These are phyloP conservation scores for Sporopachydermia quercuum DNA, from an alignment of 805 yeast species.

Conservation along the genomic window DNA sequence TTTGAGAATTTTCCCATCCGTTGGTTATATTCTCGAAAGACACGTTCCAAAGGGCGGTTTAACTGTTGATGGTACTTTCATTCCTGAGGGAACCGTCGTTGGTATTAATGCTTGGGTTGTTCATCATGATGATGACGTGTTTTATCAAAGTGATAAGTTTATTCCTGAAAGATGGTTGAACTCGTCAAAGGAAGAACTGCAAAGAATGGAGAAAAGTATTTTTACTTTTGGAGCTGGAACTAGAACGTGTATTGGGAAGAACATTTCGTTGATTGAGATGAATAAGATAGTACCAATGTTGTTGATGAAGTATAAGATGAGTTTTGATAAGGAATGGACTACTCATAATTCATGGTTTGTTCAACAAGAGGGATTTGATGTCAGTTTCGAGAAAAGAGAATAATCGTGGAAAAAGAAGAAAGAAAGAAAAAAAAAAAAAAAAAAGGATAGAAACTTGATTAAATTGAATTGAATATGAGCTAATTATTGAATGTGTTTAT, in stretches of 20 bases:
- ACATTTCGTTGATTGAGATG: conserved; percentile 52
- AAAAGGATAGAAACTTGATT: too few relatives aligned
- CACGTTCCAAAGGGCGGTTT: conserved; percentile 10
- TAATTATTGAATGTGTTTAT: too few relatives aligned
- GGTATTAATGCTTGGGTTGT: conserved; percentile 54
- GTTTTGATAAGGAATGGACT: conserved; percentile 6
- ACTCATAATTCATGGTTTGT: conserved; percentile 11
- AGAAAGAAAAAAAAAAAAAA: neutral
- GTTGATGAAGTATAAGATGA: conserved; percentile 6
- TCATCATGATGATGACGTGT: conserved; percentile 36
- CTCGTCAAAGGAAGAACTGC: conserved; percentile 22
- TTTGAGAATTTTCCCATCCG: conserved; percentile 28
- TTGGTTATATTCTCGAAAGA: conserved; percentile 10
- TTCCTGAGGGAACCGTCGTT: conserved; percentile 42
- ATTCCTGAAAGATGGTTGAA: conserved; percentile 52
- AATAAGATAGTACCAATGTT: conserved; percentile 19
- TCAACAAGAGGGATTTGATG: conserved; percentile 7
- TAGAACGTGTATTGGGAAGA: conserved; percentile 63
- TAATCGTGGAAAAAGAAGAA: neutral
- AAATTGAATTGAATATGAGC: too few relatives aligned
- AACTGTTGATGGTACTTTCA: conserved; percentile 10
- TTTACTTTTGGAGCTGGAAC: conserved; percentile 63
- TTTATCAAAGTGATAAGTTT: conserved; percentile 35
- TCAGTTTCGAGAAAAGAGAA: neutral
- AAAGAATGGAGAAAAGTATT: conserved; percentile 34